phyloP scores from a whole-genome alignment of 768 basidiomycete species.

The Tricholoma sp. region DNA sequence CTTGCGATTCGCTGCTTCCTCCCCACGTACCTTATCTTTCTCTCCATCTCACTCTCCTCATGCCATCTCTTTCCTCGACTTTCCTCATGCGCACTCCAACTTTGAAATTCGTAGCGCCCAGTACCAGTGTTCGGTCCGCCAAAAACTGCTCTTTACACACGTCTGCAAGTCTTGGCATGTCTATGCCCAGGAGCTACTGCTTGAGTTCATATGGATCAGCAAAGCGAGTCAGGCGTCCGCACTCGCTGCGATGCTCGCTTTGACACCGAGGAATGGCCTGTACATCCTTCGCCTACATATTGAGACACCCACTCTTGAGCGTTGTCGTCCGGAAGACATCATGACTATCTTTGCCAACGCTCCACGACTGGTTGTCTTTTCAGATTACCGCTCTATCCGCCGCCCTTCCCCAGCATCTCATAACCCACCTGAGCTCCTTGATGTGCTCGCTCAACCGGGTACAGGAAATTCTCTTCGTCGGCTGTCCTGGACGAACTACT shows the following conservation, averaged over 20 bases:
- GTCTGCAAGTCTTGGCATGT: constrained; percentile 55
- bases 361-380: constrained; percentile 53
- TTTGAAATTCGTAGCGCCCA: constrained; percentile 30
- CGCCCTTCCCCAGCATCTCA: constrained; percentile 40
- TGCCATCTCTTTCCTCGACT: constrained; percentile 55
- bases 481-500: constrained; percentile 68
- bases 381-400: constrained; percentile 61
- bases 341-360: constrained; percentile 66
- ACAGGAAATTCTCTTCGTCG: constrained; percentile 44
- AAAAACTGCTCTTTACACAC: constrained; percentile 45
- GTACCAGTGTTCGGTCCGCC: constrained; percentile 43
- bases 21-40: constrained; percentile 26
- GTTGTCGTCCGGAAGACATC: constrained; percentile 61
- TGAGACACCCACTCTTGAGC: constrained; percentile 61
- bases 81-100: constrained; percentile 31
- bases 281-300: constrained; percentile 65
- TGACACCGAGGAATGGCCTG: constrained; percentile 30
- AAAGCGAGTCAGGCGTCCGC: constrained; percentile 44
- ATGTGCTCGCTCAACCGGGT: constrained; percentile 46
- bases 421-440: constrained; percentile 52
- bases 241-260: constrained; percentile 33
- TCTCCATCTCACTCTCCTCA: constrained; percentile 37
- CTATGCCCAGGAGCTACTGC: constrained; percentile 51
- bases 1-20: constrained; percentile 49
- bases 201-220: constrained; percentile 68